Percentiles rank a stretch among this genome's conserved stretches.
These are phyloP conservation scores for Sporothrix sp. DNA, from an alignment of 2,329 filamentous ascomycete species.

Conservation along the genomic window DNA sequence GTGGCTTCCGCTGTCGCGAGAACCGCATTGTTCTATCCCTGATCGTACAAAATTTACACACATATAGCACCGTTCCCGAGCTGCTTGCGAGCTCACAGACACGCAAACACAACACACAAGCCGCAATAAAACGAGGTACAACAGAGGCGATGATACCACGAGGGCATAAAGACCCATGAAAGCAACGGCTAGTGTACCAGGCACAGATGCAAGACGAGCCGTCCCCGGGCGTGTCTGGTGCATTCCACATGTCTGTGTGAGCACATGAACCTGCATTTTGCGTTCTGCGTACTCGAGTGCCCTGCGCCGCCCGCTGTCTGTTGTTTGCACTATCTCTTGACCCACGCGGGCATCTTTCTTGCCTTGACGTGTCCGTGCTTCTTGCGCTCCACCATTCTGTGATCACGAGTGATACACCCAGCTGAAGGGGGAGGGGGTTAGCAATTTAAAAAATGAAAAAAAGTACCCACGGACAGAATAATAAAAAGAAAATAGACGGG, in stretches of 20 bases:
- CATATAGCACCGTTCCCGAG: background rate
- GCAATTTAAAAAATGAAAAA: background rate
- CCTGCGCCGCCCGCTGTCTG: background rate
- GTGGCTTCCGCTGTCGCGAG: background rate
- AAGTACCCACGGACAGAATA: background rate
- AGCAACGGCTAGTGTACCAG: background rate
- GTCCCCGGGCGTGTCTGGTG: background rate
- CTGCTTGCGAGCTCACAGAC: background rate
- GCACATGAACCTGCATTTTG: background rate
- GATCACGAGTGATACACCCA: conserved; percentile 84
- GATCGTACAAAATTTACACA: conserved; percentile 14
- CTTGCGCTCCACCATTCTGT: conserved; percentile 91
- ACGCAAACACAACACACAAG: background rate
- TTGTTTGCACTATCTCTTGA: conserved; percentile 55
- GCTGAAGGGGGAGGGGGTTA: conserved; percentile 44
- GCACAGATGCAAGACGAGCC: background rate
- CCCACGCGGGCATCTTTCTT: conserved; percentile 96
- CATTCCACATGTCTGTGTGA: background rate
- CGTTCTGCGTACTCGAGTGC: background rate
- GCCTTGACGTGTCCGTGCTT: conserved; percentile 94
- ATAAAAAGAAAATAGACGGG: background rate
- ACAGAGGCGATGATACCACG: background rate
- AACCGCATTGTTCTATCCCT: conserved; percentile 5
- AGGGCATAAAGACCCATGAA: background rate
- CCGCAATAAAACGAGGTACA: background rate